Evolutionary conservation across 805 yeast genomes (phyloP), one percentile per base, ranked within the genome.

Genomic region (Huiozyma naganishii): DNA sequence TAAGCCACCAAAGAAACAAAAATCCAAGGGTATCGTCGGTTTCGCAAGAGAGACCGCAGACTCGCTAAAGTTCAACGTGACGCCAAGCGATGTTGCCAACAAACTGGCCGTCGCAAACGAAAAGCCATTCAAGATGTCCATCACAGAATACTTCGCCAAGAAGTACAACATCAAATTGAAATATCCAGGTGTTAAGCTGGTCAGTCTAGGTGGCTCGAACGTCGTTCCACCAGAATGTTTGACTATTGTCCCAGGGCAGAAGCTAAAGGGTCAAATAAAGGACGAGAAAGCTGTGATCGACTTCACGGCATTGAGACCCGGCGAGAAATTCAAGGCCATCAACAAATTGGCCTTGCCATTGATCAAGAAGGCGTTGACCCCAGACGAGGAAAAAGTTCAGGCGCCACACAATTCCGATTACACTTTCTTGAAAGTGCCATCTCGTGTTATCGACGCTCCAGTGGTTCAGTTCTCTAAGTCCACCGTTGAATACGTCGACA

Each of bases 401-500:
- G 48, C 48, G 38, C 45, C 45, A 12, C 45, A 43, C 32, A 41
- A 39, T 36, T 33, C 51, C 10, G 39, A 28, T 5, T 46, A 41
- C 37, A 37, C 39, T 28, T 52, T 53, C 45, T 40, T 53, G 38
- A 52, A 37, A 27, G 55, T 53, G 28, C 55, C 57, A 42, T 52
- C 55, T 29, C 50, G 55, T 38, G 48, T 53, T 39, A 50, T 53
- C 36, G 55, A 53, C 37, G 49, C 57, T n/a, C 57, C 57, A 29
- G 45, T 47, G 17, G 50, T 53, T 40, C 48, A 49, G 39, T 52
- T 43, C 40, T 46, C 47, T 27, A 30, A 38, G 6, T 32, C 52
- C 13, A 37, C 33, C 6, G 36, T 52, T 9, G 40, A 32, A 10
- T 46, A 50, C 34, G 39, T 43, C 30, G 53, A 49, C 32, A 48